A percentile compares a stretch with the other conserved stretches of the same genome.
phyloP scores from a whole-genome alignment of 345 rosid species.

The Eucalyptus marginata region DNA sequence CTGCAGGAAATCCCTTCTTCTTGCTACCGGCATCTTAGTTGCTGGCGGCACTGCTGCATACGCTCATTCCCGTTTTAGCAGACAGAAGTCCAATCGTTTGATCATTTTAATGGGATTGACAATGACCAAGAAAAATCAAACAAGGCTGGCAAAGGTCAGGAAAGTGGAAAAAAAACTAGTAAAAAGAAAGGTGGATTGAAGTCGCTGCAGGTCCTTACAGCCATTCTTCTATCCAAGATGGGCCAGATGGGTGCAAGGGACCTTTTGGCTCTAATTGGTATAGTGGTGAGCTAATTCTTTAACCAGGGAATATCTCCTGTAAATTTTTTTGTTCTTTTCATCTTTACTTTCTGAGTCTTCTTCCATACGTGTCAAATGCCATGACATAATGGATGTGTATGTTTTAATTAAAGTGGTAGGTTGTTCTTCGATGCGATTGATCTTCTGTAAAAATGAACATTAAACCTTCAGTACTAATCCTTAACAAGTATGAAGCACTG shows the following conservation, averaged over 20 bases:
- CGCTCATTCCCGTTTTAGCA: conserved; percentile 38
- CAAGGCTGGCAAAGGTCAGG: conserved; percentile 10
- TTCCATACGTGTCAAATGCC: not conserved
- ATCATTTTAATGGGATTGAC: conserved; percentile 33
- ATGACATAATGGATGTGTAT: not conserved
- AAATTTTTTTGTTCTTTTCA: not conserved
- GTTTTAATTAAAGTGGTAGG: not conserved
- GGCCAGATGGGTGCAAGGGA: conserved; percentile 83
- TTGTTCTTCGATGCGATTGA: not conserved
- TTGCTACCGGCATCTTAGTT: conserved; percentile 70
- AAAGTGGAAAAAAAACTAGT: conserved; percentile 17
- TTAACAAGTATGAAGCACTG: not conserved
- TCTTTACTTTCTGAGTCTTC: not conserved
- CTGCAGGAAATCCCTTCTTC: conserved; percentile 65
- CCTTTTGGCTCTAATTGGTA: conserved; percentile 62
- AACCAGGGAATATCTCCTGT: not conserved
- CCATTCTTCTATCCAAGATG: conserved; percentile 72
- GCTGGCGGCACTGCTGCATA: conserved; percentile 88
- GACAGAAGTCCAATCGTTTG: conserved; percentile 21
- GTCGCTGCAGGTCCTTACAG: conserved; percentile 69
- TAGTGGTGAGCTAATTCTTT: conserved; percentile 45
- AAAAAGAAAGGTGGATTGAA: conserved; percentile 61
- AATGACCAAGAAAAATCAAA: conserved; percentile 27
- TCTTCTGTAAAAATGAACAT: not conserved
- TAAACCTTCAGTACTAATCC: not conserved